phyloP scores from a whole-genome alignment of 2,329 filamentous ascomycete species.

The Claviceps humidiphila region DNA sequence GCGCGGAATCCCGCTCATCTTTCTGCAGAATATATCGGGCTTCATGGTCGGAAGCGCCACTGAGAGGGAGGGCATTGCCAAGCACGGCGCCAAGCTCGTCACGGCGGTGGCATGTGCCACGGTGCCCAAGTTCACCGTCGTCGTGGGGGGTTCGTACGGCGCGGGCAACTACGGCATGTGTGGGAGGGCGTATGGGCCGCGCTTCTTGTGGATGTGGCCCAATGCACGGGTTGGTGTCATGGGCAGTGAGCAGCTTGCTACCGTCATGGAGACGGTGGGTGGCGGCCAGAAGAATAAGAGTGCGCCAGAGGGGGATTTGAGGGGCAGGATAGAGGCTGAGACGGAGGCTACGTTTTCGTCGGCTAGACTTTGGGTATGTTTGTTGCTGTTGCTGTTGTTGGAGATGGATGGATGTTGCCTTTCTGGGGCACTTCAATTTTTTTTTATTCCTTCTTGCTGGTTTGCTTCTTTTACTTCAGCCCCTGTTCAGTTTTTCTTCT shows the following conservation, averaged over 20 bases:
- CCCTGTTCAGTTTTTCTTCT: too few relatives aligned
- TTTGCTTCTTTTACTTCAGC: too few relatives aligned
- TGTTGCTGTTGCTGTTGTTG: too few relatives aligned
- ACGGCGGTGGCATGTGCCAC: constrained; percentile 88
- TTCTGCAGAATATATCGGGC: constrained; percentile 91
- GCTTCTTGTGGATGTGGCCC: constrained; percentile 94
- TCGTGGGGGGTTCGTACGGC: constrained; percentile 85
- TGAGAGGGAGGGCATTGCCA: constrained; percentile 89
- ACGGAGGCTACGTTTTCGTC: constrained; percentile 81
- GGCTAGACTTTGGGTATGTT: constrained; percentile 70
- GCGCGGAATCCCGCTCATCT: constrained; percentile 77
- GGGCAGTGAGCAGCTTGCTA: constrained; percentile 81
- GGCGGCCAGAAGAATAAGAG: constrained; percentile 13
- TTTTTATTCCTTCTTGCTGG: too few relatives aligned
- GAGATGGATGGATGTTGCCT: too few relatives aligned
- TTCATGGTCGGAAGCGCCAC: constrained; percentile 97
- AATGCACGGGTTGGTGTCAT: constrained; percentile 95
- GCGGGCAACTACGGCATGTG: constrained; percentile 99
- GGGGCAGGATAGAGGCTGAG: constrained; percentile 75
- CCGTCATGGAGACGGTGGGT: constrained; percentile 81
- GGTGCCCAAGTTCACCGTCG: constrained; percentile 93
- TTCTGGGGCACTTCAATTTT: too few relatives aligned
- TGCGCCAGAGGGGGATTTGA: constrained; percentile 57
- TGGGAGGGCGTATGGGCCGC: constrained; percentile 80
- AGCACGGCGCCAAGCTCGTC: constrained; percentile 94